These are phyloP conservation scores for Candida saitoana DNA, from an alignment of 805 yeast species.

Conservation along the genomic window DNA sequence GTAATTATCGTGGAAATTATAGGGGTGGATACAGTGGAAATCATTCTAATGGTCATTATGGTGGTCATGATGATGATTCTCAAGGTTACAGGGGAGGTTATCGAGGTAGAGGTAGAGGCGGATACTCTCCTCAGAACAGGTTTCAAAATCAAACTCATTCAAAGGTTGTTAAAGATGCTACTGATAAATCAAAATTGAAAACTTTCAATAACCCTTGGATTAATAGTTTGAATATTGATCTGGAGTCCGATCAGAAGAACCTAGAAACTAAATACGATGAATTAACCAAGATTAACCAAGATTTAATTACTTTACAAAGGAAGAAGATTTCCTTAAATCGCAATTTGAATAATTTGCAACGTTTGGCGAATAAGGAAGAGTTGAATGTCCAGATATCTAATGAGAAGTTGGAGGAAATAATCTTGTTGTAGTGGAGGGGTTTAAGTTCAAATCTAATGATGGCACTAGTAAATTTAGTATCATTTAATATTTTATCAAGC, in stretches of 20 bases:
- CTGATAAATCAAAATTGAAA: conserved; percentile 7
- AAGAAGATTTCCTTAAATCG: conserved; percentile 19
- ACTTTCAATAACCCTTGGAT: conserved; percentile 31
- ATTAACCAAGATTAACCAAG: conserved; percentile 20
- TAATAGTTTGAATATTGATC: conserved; percentile 23
- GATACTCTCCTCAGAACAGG: conserved; percentile 9
- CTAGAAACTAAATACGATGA: conserved; percentile 25
- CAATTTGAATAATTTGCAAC: conserved; percentile 15
- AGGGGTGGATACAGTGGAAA: background rate
- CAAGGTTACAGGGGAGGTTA: conserved; percentile 14
- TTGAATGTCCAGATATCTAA: conserved; percentile 34
- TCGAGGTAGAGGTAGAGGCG: conserved; percentile 14
- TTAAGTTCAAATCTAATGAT: too few relatives aligned
- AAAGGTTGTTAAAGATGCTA: too few relatives aligned
- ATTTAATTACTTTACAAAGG: conserved; percentile 23
- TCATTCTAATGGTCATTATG: background rate
- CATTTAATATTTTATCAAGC: too few relatives aligned
- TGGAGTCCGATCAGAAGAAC: conserved; percentile 20
- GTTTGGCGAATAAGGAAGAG: conserved; percentile 28
- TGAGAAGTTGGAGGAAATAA: conserved; percentile 49
- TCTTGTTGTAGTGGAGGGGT: conserved; percentile 25
- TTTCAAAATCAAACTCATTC: too few relatives aligned
- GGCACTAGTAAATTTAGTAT: too few relatives aligned
- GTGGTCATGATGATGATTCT: background rate
- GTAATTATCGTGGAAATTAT: conserved; percentile 8